These are phyloP conservation scores for Leccinum pellstonianum DNA, from an alignment of 768 basidiomycete species.

Conservation along the genomic window DNA sequence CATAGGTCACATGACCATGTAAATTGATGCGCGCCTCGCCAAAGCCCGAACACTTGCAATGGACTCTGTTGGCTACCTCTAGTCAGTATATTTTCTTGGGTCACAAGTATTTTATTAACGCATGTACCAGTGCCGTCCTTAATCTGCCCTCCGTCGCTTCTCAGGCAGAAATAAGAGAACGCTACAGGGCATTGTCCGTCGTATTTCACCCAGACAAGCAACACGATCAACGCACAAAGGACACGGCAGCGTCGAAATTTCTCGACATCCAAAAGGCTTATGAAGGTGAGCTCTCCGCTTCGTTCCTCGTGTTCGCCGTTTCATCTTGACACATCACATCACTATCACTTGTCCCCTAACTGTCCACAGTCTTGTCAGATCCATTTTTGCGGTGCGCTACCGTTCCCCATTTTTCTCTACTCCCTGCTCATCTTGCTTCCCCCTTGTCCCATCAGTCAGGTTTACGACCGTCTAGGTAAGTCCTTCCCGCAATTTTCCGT, in stretches of 20 bases:
- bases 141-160: conserved; percentile 67
- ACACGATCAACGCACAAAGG: conserved; percentile 51
- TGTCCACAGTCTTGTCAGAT: conserved; percentile 61
- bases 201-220: conserved; percentile 88
- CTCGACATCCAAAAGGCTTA: conserved; percentile 81
- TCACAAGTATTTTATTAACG: not conserved
- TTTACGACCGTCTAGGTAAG: conserved; percentile 74
- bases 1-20: conserved; percentile 23
- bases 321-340: not conserved
- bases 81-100: conserved; percentile 23
- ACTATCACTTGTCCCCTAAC: conserved; percentile 13
- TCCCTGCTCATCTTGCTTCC: conserved; percentile 7
- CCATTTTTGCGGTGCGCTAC: conserved; percentile 58
- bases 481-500: conserved; percentile 7
- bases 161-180: conserved; percentile 68
- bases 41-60: not conserved
- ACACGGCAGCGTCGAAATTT: conserved; percentile 64
- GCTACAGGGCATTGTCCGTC: conserved; percentile 69
- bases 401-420: not conserved
- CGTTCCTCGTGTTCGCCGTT: not conserved
- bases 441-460: conserved; percentile 44
- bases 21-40: not conserved
- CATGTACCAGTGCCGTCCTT: conserved; percentile 50
- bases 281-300: conserved; percentile 50
- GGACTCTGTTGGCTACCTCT: conserved; percentile 24